phyloP scores from a whole-genome alignment of 78 protist species.

The Monocercomonoides exilis region DNA sequence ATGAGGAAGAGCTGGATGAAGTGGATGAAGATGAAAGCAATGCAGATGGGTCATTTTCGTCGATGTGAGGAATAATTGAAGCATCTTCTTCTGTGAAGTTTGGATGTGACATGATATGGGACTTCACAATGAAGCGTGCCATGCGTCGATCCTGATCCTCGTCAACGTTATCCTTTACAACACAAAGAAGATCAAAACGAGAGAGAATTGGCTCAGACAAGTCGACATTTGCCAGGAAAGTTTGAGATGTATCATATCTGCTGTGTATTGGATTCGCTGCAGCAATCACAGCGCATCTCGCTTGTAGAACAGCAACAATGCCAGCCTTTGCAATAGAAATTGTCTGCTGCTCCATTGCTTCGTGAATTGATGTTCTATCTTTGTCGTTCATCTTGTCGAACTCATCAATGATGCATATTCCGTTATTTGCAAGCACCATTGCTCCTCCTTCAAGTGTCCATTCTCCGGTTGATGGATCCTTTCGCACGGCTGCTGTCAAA shows the following conservation, averaged over 20 bases:
- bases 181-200: constrained; percentile 87
- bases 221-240: constrained; percentile 81
- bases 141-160: constrained; percentile 64
- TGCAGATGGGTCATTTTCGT: constrained; percentile 63
- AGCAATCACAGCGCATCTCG: constrained; percentile 94
- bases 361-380: constrained; percentile 94
- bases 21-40: neutral
- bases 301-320: constrained; percentile 88
- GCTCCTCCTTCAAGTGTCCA: constrained; percentile 99
- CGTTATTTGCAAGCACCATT: constrained; percentile 96
- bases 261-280: constrained; percentile 97
- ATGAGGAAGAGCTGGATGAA: neutral
- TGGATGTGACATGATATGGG: constrained; percentile 44
- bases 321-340: constrained; percentile 98
- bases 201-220: constrained; percentile 95
- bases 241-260: constrained; percentile 63
- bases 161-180: constrained; percentile 72
- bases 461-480: constrained; percentile 90
- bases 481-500: constrained; percentile 93
- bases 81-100: neutral
- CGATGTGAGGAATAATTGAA: neutral
- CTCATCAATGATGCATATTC: constrained; percentile 98
- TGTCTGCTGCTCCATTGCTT: constrained; percentile 99
- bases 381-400: constrained; percentile 96
- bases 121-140: constrained; percentile 75